Evolutionary conservation across 768 basidiomycete species (phyloP), one percentile per base, ranked within the genome.

Genomic region (Auriscalpium vulgare): DNA sequence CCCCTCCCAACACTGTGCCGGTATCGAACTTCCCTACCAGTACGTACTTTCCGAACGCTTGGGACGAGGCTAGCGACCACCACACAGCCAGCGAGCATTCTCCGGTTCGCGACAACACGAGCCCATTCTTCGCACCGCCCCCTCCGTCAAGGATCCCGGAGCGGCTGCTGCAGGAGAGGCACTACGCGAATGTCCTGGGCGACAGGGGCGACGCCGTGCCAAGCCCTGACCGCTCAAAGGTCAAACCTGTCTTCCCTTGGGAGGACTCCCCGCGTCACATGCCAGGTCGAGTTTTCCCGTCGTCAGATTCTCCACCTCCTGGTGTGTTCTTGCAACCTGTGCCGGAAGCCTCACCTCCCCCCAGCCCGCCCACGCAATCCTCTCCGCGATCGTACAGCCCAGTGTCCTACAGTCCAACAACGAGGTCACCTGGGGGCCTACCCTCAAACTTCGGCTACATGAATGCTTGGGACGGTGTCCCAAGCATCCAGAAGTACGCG

Each of bases 211-310:
- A 78, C 21, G 72, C 71, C 40, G 62, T 68, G n/a, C 60, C 67
- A 35, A 78, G 75, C 60, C 91, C 93, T 4, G 89, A 94, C 66
- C 78, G 74, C 29, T 71, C 71, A 23, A 88, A 88, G 64, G 80
- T 95, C 19, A 85, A 85, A 58, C 74, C 78, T 37, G 75, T 97
- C 37, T 98, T 99, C 69, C 94, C 95, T n/a, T 99, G 95, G 95
- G 95, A 99, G 67, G 80, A 84, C 56, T 79, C 80, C 62, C 85
- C 81, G 11, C 82, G 87, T 36, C 78, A 74, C 49, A 62, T 77
- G 59, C 90, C 89, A 13, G 76, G 75, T 29, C 86, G 91, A 53
- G 79, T 87, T 36, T 91, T 91, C 64, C 91, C 61, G 7, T 21
- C 51, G 3, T 53, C 53, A 37, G 61, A 61, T 53, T 61, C 66